Conservation (phyloP, 2,329 filamentous ascomycete genomes). For the Corniculantispora saksenae region DNA sequence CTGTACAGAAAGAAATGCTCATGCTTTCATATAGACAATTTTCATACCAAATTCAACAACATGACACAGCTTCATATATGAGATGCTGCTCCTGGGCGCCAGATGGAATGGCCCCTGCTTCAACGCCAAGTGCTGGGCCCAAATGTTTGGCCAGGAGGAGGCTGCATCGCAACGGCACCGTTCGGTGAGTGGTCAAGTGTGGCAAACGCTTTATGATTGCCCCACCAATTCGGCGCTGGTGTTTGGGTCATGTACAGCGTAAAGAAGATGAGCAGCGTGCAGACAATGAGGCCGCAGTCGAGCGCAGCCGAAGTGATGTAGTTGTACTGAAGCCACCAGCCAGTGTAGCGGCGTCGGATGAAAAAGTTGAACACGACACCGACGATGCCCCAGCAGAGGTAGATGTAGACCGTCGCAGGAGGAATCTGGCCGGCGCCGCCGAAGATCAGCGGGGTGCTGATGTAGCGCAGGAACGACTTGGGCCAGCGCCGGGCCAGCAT, state of each 20-base stretch:
- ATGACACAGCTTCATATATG: not conserved
- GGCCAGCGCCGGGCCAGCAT: constrained; percentile 62
- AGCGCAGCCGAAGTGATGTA: constrained; percentile 73
- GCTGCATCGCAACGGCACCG: constrained; percentile 43
- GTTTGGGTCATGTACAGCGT: constrained; percentile 62
- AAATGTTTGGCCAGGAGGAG: constrained; percentile 49
- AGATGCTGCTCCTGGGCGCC: not conserved
- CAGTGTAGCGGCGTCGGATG: constrained; percentile 63
- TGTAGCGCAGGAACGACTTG: constrained; percentile 61
- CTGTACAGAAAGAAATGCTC: constrained; percentile 5
- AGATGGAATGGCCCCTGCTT: constrained; percentile 14
- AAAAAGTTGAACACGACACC: constrained; percentile 70
- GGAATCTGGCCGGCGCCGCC: constrained; percentile 65
- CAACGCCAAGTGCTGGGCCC: constrained; percentile 52
- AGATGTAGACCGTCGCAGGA: constrained; percentile 70
- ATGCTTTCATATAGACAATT: not conserved
- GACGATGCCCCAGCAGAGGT: constrained; percentile 69
- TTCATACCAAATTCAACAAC: not conserved
- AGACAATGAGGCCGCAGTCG: constrained; percentile 67
- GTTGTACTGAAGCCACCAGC: constrained; percentile 80
- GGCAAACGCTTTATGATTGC: constrained; percentile 50
- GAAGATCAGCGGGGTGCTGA: constrained; percentile 69
- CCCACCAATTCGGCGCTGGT: constrained; percentile 62
- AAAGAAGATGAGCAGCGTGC: constrained; percentile 70
- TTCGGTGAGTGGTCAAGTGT: constrained; percentile 47